A percentile compares a stretch with the other conserved stretches of the same genome.
These are phyloP conservation scores for Eutypella sp. DNA, from an alignment of 2,329 filamentous ascomycete genomes.

Conservation along the genomic window DNA sequence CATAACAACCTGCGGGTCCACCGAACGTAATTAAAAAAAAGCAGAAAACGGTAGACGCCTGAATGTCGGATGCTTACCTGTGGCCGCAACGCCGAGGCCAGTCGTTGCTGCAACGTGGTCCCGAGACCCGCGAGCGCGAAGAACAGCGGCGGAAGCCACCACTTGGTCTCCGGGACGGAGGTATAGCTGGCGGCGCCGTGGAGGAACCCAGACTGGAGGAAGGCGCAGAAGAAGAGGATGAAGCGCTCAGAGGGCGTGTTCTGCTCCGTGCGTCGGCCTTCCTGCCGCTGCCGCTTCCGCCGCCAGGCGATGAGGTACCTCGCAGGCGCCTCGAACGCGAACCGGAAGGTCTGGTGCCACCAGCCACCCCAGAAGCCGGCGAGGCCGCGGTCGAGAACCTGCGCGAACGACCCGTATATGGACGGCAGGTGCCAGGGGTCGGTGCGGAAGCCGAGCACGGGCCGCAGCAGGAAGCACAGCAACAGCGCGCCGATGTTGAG, in stretches of 20 bases:
- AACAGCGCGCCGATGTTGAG: conserved; percentile 57
- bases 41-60: no score
- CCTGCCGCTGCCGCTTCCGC: conserved; percentile 33
- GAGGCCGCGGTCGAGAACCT: conserved; percentile 64
- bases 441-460: conserved; percentile 45
- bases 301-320: conserved; percentile 37
- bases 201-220: conserved; percentile 61
- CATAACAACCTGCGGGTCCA: no score
- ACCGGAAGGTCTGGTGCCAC: conserved; percentile 90
- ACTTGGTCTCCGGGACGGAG: conserved; percentile 46
- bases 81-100: conserved; percentile 9
- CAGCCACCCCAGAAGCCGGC: conserved; percentile 77
- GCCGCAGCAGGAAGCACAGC: conserved; percentile 44
- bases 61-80: no score
- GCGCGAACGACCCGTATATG: conserved; percentile 48
- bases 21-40: no score
- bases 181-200: conserved; percentile 69
- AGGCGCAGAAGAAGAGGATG: conserved; percentile 46
- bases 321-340: conserved; percentile 60
- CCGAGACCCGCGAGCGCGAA: conserved; percentile 68
- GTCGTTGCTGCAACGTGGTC: conserved; percentile 51
- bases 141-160: conserved; percentile 58
- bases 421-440: conserved; percentile 51
- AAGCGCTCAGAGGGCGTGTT: conserved; percentile 24
- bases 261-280: not conserved